Conservation (phyloP, 2,329 filamentous ascomycete genomes). For the Penicillium sp. region DNA sequence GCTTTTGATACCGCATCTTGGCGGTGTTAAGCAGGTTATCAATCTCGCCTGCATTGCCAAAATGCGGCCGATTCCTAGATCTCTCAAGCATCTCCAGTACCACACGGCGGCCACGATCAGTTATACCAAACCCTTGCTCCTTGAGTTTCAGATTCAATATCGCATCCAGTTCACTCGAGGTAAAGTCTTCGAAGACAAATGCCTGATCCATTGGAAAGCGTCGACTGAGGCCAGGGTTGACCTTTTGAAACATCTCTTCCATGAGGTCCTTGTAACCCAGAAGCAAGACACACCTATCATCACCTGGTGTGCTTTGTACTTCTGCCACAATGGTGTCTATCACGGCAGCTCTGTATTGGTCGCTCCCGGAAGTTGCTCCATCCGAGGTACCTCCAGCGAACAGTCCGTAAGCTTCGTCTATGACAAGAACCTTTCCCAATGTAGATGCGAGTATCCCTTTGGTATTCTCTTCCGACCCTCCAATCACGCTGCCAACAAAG, state of each 20-base stretch:
- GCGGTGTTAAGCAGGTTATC: conserved; percentile 64
- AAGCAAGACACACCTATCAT: conserved; percentile 70
- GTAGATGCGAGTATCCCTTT: conserved; percentile 68
- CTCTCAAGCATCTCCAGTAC: conserved; percentile 61
- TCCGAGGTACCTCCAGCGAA: conserved; percentile 37
- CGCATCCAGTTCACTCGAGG: conserved; percentile 53
- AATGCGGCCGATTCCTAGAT: conserved; percentile 62
- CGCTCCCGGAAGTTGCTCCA: conserved; percentile 33
- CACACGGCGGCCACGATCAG: conserved; percentile 51
- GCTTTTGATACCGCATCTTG: conserved; percentile 53
- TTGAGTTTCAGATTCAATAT: conserved; percentile 66
- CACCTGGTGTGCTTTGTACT: conserved; percentile 66
- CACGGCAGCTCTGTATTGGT: conserved; percentile 61
- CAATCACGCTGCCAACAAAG: conserved; percentile 64
- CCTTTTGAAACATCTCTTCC: conserved; percentile 69
- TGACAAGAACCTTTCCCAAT: conserved; percentile 71
- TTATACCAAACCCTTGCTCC: conserved; percentile 53
- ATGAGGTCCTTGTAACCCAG: conserved; percentile 70
- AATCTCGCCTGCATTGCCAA: conserved; percentile 72
- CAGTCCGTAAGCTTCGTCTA: conserved; percentile 76
- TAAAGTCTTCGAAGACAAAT: conserved; percentile 69
- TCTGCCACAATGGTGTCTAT: conserved; percentile 73
- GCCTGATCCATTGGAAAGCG: conserved; percentile 63
- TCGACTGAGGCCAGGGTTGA: conserved; percentile 66
- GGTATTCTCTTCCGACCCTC: conserved; percentile 67